Percentiles rank a stretch among this genome's conserved stretches.
These are phyloP conservation scores for Coemansia asiatica DNA, from an alignment of 192 early-diverging fungal genomes.

Conservation along the genomic window DNA sequence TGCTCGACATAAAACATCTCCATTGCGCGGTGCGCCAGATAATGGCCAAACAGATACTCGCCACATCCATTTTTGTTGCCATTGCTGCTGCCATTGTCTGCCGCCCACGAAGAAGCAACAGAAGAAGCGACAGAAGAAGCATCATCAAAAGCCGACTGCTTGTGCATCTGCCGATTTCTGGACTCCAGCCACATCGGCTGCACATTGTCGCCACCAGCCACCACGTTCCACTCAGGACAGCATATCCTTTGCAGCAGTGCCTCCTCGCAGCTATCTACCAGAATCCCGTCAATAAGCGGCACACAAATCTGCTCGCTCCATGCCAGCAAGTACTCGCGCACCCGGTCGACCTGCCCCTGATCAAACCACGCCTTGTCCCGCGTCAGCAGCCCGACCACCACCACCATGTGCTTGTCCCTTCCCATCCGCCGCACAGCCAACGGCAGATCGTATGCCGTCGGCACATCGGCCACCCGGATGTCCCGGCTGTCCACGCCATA, in stretches of 20 bases:
- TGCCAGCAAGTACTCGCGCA: conserved; percentile 32
- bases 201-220: conserved; percentile 8
- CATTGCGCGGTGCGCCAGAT: conserved; percentile 51
- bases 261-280: conserved; percentile 13
- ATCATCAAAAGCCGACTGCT: too few relatives aligned
- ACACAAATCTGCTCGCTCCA: conserved; percentile 39
- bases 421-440: conserved; percentile 44
- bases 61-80: background rate
- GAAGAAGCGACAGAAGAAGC: too few relatives aligned
- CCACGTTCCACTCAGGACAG: conserved; percentile 27
- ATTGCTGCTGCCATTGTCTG: background rate
- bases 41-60: conserved; percentile 34
- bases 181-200: conserved; percentile 2
- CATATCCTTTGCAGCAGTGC: conserved; percentile 14
- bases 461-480: conserved; percentile 46
- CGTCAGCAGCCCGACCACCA: conserved; percentile 33
- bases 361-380: conserved; percentile 47
- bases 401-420: conserved; percentile 36
- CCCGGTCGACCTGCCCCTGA: conserved; percentile 25
- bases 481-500: conserved; percentile 40
- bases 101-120: background rate
- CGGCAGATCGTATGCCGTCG: conserved; percentile 42
- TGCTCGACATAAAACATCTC: conserved; percentile 57
- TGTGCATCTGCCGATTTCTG: background rate
- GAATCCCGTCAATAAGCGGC: conserved; percentile 43